Base-by-base conservation (phyloP, 169 alveolate genomes). In the Eimeria necatrix region DNA sequence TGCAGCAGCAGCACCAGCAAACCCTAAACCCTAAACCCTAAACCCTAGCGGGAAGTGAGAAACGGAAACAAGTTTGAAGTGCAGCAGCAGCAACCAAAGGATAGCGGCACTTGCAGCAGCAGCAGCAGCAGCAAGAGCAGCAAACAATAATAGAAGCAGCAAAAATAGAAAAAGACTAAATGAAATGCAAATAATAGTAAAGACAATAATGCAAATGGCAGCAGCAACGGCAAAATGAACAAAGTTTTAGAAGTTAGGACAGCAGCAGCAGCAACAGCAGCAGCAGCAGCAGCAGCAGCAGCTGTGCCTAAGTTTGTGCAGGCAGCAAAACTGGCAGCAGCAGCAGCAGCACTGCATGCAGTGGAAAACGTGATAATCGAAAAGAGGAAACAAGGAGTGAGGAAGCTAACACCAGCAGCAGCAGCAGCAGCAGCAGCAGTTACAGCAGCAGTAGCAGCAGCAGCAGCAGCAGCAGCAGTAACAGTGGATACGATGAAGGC, bases 41-140 rank as follows among this genome's bases (percentile, higher is more conserved):
- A n/a, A n/a, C n/a, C n/a, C n/a, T n/a, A n/a, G n/a, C n/a, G n/a
- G n/a, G n/a, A n/a, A n/a, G n/a, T n/a, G n/a, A n/a, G n/a, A n/a
- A n/a, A n/a, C n/a, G n/a, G n/a, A n/a, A n/a, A n/a, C n/a, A n/a
- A n/a, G n/a, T 56, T 24, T 76, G 18, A 12, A 61, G 61, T 56
- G 86, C 24, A 61, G 86, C 86, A 18, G 83, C 83, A n/a, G 81
- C 81, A 41, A n/a, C 64, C 76, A 76, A 76, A 26, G 12, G 86
- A 48, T 9, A 61, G 26, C 86, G 46, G 61, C 61, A 41, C 61
- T 61, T 76, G 64, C 86, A 46, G 56, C 86, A 18, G 26, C 86
- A 6, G n/a, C 64, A 76, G 86, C 52, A 5, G 52, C 52, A 0
- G 83, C 83, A 71, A 3, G n/a, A 71, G 48, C 73, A 61, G 22